A percentile compares a stretch with the other conserved stretches of the same genome.
phyloP scores from a whole-genome alignment of 2,329 filamentous ascomycete species.

The Colletotrichum sp. region DNA sequence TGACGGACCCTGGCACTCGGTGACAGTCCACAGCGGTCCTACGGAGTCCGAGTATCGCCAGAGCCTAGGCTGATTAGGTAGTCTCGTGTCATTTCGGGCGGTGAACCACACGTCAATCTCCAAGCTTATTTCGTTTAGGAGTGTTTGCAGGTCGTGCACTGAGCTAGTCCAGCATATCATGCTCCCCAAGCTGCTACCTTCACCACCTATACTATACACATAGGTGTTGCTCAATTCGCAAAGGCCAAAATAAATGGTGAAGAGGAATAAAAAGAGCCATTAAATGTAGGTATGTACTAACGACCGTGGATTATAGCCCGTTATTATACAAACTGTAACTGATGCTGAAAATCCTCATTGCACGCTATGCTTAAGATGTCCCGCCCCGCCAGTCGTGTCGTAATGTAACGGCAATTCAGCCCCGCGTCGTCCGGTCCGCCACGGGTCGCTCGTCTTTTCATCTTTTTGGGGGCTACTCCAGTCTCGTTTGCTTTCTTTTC shows the following conservation, averaged over 20 bases:
- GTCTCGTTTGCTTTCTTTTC: not conserved
- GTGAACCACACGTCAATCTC: not conserved
- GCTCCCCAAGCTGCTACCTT: not conserved
- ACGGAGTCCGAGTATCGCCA: not conserved
- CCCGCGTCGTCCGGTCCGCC: conserved; percentile 1
- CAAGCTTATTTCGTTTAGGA: not conserved
- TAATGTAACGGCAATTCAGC: conserved; percentile 17
- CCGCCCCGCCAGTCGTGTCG: conserved; percentile 18
- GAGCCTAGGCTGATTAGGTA: not conserved
- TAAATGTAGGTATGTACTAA: conserved; percentile 24
- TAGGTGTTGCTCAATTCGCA: not conserved
- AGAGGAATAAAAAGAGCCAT: conserved; percentile 5
- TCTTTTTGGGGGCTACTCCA: not conserved
- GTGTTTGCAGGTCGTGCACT: not conserved
- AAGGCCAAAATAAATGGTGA: not conserved
- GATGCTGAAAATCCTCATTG: conserved; percentile 27
- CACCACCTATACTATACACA: not conserved
- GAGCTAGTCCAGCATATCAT: not conserved
- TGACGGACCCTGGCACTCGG: not conserved
- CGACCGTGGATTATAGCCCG: conserved; percentile 24
- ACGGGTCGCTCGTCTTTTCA: conserved; percentile 17
- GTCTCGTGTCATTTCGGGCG: not conserved
- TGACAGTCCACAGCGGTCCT: not conserved
- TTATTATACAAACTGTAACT: conserved; percentile 27
- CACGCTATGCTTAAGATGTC: conserved; percentile 35